Evolutionary conservation across 371 early-diverging fungal genomes (phyloP).

Genomic region (Mortierella sp.): DNA sequence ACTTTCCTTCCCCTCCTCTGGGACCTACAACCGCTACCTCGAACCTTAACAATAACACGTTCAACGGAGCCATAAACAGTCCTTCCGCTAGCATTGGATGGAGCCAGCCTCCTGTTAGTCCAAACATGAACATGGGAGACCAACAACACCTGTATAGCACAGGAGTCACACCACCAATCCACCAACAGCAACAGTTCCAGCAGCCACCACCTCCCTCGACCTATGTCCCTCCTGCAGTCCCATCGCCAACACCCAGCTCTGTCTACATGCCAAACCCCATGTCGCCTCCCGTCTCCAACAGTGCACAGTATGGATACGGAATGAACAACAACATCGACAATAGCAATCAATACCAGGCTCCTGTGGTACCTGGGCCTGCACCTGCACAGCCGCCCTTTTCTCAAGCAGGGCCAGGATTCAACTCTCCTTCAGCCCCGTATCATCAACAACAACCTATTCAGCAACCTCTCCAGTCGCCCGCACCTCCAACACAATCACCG

Average conservation of each 20-base stretch:
- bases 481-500: constrained; percentile 15
- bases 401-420: constrained; percentile 25
- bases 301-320: constrained; percentile 18
- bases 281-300: constrained; percentile 5
- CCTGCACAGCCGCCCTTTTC: constrained; percentile 14
- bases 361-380: constrained; percentile 1
- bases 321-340: constrained; percentile 1
- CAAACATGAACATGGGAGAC: constrained; percentile 36
- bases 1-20: constrained; percentile 51
- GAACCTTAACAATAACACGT: constrained; percentile 32
- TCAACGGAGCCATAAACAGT: constrained; percentile 13
- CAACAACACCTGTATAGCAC: constrained; percentile 29
- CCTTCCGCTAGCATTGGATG: constrained; percentile 9
- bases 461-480: background rate
- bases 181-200: constrained; percentile 10
- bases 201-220: constrained; percentile 16
- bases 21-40: constrained; percentile 23
- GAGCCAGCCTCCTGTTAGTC: constrained; percentile 30
- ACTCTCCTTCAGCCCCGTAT: constrained; percentile 32
- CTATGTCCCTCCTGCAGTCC: background rate
- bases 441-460: constrained; percentile 14
- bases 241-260: constrained; percentile 7
- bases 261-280: constrained; percentile 2
- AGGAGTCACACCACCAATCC: constrained; percentile 13
- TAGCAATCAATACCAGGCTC: constrained; percentile 16